Percentiles rank a stretch among this genome's conserved stretches.
phyloP scores from a whole-genome alignment of 140 eudicot species.

The Senecio squalidus region DNA sequence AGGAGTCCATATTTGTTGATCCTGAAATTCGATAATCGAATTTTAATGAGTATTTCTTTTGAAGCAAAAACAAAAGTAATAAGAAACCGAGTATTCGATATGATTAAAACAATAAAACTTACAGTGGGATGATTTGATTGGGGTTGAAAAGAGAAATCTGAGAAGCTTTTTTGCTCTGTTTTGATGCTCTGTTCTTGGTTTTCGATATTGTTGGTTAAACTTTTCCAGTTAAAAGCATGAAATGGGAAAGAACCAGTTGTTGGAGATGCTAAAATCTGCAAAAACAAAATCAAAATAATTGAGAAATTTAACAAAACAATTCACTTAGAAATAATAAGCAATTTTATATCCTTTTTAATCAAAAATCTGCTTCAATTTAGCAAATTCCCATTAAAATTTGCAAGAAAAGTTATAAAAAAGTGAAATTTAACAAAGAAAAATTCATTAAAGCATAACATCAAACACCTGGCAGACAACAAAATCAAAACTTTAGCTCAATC shows the following conservation, averaged over 20 bases:
- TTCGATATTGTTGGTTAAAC: slow-evolving; percentile 12
- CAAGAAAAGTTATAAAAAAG: too few relatives aligned
- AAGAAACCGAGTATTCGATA: not conserved
- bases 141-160: slow-evolving; percentile 60
- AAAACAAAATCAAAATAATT: not conserved
- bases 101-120: not conserved
- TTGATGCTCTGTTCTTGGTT: slow-evolving; percentile 39
- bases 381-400: too few relatives aligned
- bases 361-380: too few relatives aligned
- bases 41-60: not conserved
- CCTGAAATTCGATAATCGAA: slow-evolving; percentile 22
- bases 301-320: not conserved
- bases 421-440: not conserved
- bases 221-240: slow-evolving; percentile 34
- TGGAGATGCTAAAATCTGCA: slow-evolving; percentile 38
- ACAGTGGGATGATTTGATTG: slow-evolving; percentile 24
- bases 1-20: slow-evolving; percentile 23
- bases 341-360: too few relatives aligned
- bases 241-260: slow-evolving; percentile 41
- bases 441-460: not conserved
- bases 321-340: not conserved
- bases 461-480: slow-evolving; percentile 9
- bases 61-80: not conserved
- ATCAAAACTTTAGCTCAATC: not conserved
- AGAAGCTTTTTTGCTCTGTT: slow-evolving; percentile 41